Evolutionary conservation across 2,329 filamentous ascomycete species (phyloP).

Genomic region (Penicillium sp.): DNA sequence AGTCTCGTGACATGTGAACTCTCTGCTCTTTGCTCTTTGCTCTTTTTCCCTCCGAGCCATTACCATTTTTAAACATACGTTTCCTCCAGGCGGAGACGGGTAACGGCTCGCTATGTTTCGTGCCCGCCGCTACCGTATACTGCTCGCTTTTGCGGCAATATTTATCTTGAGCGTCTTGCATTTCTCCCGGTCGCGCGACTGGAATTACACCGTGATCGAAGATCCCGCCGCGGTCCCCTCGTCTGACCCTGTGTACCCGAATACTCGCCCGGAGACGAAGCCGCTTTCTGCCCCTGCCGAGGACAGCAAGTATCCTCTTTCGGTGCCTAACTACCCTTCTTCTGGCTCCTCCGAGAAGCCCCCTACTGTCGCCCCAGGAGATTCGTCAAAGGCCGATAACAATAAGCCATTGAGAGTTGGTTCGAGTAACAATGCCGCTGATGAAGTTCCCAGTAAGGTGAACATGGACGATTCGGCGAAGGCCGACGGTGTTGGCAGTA

Average conservation of each 20-base stretch:
- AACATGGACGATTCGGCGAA: slow-evolving; percentile 1
- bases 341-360: slow-evolving; percentile 11
- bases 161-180: slow-evolving; percentile 50
- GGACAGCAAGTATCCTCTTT: slow-evolving; percentile 12
- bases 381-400: slow-evolving; percentile 1
- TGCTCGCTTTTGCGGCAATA: slow-evolving; percentile 46
- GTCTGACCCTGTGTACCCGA: slow-evolving; percentile 5
- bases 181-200: slow-evolving; percentile 48
- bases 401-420: slow-evolving; percentile 1
- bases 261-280: slow-evolving; percentile 6
- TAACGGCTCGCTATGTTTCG: slow-evolving; percentile 43
- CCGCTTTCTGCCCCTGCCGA: slow-evolving; percentile 5
- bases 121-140: slow-evolving; percentile 49
- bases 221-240: slow-evolving; percentile 4
- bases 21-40: background rate
- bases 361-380: slow-evolving; percentile 3
- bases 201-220: slow-evolving; percentile 23
- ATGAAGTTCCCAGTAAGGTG: slow-evolving; percentile 6
- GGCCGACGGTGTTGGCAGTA: background rate
- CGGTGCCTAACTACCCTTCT: slow-evolving; percentile 14
- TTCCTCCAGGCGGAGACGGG: slow-evolving; percentile 4
- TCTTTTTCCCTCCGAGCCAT: background rate
- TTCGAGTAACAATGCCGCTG: background rate
- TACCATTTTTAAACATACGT: background rate
- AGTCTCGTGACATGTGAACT: slow-evolving; percentile 15